phyloP scores from a whole-genome alignment of 148 eudicot genomes.

The Gaultheria prostrata region DNA sequence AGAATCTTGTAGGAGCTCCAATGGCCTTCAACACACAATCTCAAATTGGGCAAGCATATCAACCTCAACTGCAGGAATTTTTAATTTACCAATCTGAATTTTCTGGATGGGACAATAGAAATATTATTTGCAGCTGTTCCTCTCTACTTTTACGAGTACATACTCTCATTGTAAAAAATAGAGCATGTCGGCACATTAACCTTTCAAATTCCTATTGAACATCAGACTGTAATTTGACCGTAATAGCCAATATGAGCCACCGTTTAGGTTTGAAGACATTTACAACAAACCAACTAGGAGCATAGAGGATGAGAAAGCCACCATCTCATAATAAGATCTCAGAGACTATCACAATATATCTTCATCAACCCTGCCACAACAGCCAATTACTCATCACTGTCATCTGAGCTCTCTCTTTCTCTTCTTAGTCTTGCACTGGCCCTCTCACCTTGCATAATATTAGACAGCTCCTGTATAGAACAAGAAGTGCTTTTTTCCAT shows the following conservation, averaged over 20 bases:
- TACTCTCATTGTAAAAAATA: not conserved
- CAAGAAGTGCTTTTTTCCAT: slow-evolving; percentile 72
- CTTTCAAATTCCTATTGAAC: not conserved
- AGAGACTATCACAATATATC: not conserved
- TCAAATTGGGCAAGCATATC: not conserved
- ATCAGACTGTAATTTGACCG: not conserved
- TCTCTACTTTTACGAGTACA: not conserved
- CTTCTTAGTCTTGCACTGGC: slow-evolving; percentile 26
- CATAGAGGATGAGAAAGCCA: not conserved
- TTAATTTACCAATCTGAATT: not conserved
- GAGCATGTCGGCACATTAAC: not conserved
- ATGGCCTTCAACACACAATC: no score
- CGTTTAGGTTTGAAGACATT: not conserved
- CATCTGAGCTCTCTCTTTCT: slow-evolving; percentile 40
- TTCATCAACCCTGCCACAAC: not conserved
- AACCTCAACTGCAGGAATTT: not conserved
- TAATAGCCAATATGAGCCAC: not conserved
- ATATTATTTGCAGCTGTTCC: not conserved
- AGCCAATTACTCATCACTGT: slow-evolving; percentile 51
- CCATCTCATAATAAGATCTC: not conserved
- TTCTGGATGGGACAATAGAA: not conserved
- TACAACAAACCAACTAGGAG: not conserved
- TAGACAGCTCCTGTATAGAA: slow-evolving; percentile 51
- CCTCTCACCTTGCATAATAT: slow-evolving; percentile 57
- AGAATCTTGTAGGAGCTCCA: no score